Evolutionary conservation across 257 asterid species (phyloP).

Genomic region (Fraxinus pennsylvanica): DNA sequence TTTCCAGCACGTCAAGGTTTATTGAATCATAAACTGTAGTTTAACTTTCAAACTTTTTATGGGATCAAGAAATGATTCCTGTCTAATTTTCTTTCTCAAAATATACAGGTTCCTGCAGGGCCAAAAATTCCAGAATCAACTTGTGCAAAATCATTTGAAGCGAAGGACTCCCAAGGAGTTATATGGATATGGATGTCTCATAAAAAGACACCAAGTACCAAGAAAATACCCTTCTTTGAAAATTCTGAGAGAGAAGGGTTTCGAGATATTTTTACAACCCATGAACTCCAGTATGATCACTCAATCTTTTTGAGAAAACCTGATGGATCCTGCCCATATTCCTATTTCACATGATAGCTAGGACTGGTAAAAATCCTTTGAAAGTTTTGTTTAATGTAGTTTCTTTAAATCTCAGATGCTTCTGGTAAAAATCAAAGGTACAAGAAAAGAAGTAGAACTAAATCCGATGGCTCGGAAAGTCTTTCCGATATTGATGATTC

Average conservation of each 20-base stretch:
- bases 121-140: conserved; percentile 84
- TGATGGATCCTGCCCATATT: conserved; percentile 96
- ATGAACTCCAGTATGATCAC: conserved; percentile 91
- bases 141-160: conserved; percentile 60
- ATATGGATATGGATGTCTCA: conserved; percentile 92
- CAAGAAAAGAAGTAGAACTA: conserved; percentile 21
- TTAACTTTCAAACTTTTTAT: no score
- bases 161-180: conserved; percentile 84
- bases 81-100: no score
- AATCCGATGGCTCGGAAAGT: conserved; percentile 28
- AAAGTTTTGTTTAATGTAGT: conserved; percentile 6
- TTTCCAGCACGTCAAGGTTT: no score
- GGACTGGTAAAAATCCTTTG: no score
- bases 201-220: conserved; percentile 56
- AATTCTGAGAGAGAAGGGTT: conserved; percentile 63
- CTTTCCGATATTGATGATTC: conserved; percentile 57
- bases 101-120: conserved; percentile 60
- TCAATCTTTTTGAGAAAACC: conserved; percentile 88
- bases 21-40: no score
- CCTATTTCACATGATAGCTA: conserved; percentile 76
- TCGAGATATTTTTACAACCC: conserved; percentile 70
- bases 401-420: not conserved
- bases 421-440: conserved; percentile 18
- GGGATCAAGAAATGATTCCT: no score
- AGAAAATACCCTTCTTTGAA: conserved; percentile 78